Evolutionary conservation across 768 basidiomycete genomes (phyloP), one percentile per base, ranked within the genome.

Genomic region (Piloderma croceum): DNA sequence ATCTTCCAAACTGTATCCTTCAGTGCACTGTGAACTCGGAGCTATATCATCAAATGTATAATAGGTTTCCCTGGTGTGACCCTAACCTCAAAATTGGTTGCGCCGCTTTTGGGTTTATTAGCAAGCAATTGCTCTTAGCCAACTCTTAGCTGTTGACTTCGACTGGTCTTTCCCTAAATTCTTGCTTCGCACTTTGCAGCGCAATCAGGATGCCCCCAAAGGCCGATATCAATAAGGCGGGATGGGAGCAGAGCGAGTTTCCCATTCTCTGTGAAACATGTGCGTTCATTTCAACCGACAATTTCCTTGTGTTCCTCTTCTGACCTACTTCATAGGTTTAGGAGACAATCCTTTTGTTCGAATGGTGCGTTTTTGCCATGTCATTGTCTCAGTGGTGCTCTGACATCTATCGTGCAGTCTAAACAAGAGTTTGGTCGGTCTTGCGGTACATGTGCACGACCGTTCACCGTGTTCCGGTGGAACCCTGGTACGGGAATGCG

Each of bases 381-480:
- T 20, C 32, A 24, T 39, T 42, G 10, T 25, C 37, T 33, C 4
- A 34, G 22, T 19, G 17, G 29, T 34, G 19, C 18, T 27, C n/a
- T 31, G 39, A 27, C 31, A 15, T 22, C 34, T 27, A 24, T 41
- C 31, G 6, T 45, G 29, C 31, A 97, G 94, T 90, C 90, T 5
- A 98, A 97, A 65, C 96, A 98, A 75, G 87, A 92, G 57, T 94
- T 87, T 47, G 96, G 92, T 4, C 76, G 86, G 20, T 91, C 91
- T 39, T 99, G 96, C 64, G 97, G 97, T 48, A 94, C 94, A 39
- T 99, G 96, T 58, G 91, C 92, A 3, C 77, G 96, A 18, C 96
- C 90, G 2, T 94, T 93, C 66, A 94, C 90, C 35, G 86, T 97
- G 51, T 99, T 99, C 67, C 85, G 91, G 29, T 99, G 96, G 96